phyloP scores from a whole-genome alignment of 73 alveolate species.

The Paramecium octaurelia region DNA sequence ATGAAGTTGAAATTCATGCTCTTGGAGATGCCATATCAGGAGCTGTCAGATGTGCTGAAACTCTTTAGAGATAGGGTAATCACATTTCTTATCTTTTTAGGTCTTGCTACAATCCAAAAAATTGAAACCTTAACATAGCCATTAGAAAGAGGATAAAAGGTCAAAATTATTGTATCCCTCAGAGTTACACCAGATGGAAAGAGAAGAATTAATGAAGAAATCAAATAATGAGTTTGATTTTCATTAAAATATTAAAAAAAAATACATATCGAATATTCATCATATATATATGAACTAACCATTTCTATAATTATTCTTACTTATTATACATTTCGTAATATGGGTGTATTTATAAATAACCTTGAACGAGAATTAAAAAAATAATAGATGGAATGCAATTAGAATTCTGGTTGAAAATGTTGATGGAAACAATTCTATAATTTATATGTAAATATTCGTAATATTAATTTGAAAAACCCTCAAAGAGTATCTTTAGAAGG shows the following conservation, averaged over 20 bases:
- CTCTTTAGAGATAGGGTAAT: conserved; percentile 47
- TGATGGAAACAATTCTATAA: too few species aligned
- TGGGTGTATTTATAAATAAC: not conserved
- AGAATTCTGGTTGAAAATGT: too few species aligned
- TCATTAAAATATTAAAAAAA: not conserved
- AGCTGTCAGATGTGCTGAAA: conserved; percentile 42
- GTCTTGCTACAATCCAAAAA: conserved; percentile 43
- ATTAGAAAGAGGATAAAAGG: not conserved
- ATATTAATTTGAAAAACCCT: too few species aligned
- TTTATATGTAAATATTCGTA: too few species aligned
- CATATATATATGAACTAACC: not conserved
- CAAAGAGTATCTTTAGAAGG: too few species aligned
- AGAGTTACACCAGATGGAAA: conserved; percentile 50
- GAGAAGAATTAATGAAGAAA: conserved; percentile 36
- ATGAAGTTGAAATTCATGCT: conserved; percentile 31
- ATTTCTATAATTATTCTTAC: too few species aligned
- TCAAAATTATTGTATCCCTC: not conserved
- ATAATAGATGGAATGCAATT: too few species aligned
- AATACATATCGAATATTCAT: not conserved
- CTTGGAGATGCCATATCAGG: conserved; percentile 45
- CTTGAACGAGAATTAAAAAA: not conserved
- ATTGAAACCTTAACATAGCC: not conserved
- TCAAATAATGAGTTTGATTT: not conserved
- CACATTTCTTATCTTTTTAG: not conserved
- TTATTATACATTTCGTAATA: too few species aligned